Evolutionary conservation across 2,329 filamentous ascomycete species (phyloP).

Genomic region (Thelonectria discophora): DNA sequence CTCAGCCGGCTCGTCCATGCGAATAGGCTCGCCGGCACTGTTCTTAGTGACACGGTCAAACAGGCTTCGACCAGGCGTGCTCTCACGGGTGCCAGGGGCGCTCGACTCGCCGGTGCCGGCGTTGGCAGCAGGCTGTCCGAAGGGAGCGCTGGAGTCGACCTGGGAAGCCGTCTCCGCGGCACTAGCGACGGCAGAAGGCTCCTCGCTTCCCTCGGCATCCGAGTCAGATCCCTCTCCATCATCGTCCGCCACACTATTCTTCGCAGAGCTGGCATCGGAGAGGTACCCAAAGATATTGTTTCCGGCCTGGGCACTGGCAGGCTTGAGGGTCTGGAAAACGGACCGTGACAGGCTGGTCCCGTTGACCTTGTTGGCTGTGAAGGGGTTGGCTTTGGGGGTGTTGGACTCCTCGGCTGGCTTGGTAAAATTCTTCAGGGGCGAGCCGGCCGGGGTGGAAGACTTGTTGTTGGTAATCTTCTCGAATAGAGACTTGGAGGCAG

Average conservation of each 20-base stretch:
- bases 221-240: conserved; percentile 57
- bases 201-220: conserved; percentile 55
- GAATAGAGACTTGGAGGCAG: conserved; percentile 64
- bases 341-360: conserved; percentile 49
- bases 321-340: conserved; percentile 54
- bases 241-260: conserved; percentile 61
- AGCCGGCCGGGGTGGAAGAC: conserved; percentile 46
- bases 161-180: conserved; percentile 52
- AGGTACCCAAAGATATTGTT: conserved; percentile 69
- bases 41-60: conserved; percentile 65
- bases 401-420: conserved; percentile 41
- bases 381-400: conserved; percentile 44
- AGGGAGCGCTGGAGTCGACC: conserved; percentile 34
- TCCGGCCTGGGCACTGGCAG: conserved; percentile 38
- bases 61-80: conserved; percentile 59
- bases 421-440: conserved; percentile 45
- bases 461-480: conserved; percentile 68
- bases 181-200: conserved; percentile 54
- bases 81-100: conserved; percentile 54
- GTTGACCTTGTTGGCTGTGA: conserved; percentile 37
- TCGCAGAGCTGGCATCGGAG: conserved; percentile 64
- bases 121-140: conserved; percentile 45
- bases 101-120: conserved; percentile 45
- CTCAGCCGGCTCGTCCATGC: conserved; percentile 45
- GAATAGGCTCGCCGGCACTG: conserved; percentile 59